Conservation (phyloP, 306 rosid species). For the Rosa rugosa region DNA sequence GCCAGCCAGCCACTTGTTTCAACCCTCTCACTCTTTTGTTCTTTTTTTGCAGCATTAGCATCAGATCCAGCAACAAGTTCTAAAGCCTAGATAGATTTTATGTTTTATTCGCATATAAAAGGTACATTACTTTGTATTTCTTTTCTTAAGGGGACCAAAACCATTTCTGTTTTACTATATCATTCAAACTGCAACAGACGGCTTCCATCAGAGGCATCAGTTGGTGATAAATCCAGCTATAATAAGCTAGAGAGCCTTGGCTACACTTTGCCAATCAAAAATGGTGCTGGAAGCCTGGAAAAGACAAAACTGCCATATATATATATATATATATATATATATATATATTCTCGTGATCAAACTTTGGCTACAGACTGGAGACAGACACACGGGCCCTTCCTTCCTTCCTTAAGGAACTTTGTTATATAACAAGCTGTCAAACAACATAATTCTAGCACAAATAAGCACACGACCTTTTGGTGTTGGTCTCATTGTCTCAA, state of each 20-base stretch:
- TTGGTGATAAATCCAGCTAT: neutral
- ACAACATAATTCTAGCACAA: neutral
- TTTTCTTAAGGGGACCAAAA: neutral
- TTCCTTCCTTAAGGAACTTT: neutral
- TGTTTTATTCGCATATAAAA: neutral
- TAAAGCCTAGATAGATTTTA: too few relatives aligned
- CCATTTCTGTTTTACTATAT: neutral
- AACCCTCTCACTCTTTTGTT: neutral
- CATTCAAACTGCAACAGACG: neutral
- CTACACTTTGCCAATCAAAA: neutral
- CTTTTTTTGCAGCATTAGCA: neutral
- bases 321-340: too few relatives aligned
- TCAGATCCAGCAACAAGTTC: slow-evolving; percentile 7
- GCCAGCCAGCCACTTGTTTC: neutral
- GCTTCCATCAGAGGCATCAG: neutral
- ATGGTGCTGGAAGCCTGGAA: neutral
- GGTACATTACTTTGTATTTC: neutral
- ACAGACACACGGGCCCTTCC: too few relatives aligned
- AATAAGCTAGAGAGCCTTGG: neutral
- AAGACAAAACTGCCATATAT: too few relatives aligned
- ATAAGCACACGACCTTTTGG: neutral
- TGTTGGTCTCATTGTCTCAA: neutral
- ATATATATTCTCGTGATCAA: too few relatives aligned
- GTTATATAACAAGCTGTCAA: neutral
- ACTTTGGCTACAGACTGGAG: too few relatives aligned